Conservation (phyloP, 306 rosid genomes). For the Ceratonia siliqua region DNA sequence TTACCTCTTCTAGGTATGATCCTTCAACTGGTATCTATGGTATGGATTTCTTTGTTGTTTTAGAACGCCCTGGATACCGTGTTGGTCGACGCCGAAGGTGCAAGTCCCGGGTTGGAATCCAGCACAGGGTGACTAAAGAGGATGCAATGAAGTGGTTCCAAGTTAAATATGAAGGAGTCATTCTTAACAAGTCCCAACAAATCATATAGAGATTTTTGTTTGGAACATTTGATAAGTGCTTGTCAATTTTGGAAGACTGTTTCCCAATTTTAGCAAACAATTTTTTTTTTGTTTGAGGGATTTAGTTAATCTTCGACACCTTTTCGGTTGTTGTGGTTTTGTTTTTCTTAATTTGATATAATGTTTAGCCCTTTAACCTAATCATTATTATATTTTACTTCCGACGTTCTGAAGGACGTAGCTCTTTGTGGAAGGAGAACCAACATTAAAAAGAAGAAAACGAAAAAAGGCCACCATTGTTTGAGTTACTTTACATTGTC, state of each 20-base stretch:
- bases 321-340: background rate
- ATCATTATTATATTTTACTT: background rate
- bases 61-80: constrained; percentile 71
- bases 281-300: background rate
- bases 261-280: constrained; percentile 2
- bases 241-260: constrained; percentile 22
- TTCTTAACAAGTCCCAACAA: constrained; percentile 61
- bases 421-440: no score
- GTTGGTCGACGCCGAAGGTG: constrained; percentile 67
- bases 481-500: no score
- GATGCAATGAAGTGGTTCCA: constrained; percentile 82
- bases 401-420: background rate
- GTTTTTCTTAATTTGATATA: background rate
- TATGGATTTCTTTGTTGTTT: constrained; percentile 64
- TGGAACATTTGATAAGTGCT: background rate
- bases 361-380: background rate
- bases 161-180: constrained; percentile 69
- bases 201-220: constrained; percentile 7
- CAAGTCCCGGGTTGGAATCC: constrained; percentile 63
- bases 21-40: constrained; percentile 75
- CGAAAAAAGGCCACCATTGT: no score
- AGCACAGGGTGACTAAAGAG: constrained; percentile 68
- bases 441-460: background rate
- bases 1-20: constrained; percentile 47
- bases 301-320: background rate